A percentile compares a stretch with the other conserved stretches of the same genome.
Conservation (phyloP, 177 flowering plant genomes). For the Vitis hybrid region DNA sequence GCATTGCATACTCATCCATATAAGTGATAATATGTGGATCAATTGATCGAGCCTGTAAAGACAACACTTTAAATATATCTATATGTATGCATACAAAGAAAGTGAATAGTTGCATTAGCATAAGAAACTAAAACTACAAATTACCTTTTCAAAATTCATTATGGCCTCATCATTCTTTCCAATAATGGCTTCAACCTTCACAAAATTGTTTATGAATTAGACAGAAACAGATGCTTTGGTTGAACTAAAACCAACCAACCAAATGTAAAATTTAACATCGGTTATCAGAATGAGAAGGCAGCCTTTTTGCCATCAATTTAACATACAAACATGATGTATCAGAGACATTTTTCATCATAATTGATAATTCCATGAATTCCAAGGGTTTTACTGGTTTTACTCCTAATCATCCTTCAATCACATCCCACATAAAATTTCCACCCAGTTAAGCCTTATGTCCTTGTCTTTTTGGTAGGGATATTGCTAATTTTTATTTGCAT, state of each 20-base stretch:
- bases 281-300: background rate
- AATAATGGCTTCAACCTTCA: conserved; percentile 88
- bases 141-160: conserved; percentile 90
- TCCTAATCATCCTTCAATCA: too few relatives aligned
- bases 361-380: too few relatives aligned
- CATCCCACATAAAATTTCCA: too few relatives aligned
- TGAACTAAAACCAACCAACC: background rate
- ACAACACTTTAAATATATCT: conserved; percentile 4
- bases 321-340: background rate
- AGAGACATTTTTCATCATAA: too few relatives aligned
- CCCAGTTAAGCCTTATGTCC: too few relatives aligned
- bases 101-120: background rate
- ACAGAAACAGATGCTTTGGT: conserved; percentile 1
- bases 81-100: background rate
- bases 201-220: conserved; percentile 5
- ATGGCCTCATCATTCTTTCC: conserved; percentile 92
- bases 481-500: too few relatives aligned
- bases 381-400: too few relatives aligned
- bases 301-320: background rate
- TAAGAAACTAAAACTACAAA: background rate
- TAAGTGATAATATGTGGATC: conserved; percentile 82
- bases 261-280: background rate
- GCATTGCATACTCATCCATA: conserved; percentile 99
- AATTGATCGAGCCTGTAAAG: conserved; percentile 72
- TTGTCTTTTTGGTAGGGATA: too few relatives aligned